These are phyloP conservation scores for Hordeum pubiflorum DNA, from an alignment of 202 grass and related monocot species.

Conservation along the genomic window DNA sequence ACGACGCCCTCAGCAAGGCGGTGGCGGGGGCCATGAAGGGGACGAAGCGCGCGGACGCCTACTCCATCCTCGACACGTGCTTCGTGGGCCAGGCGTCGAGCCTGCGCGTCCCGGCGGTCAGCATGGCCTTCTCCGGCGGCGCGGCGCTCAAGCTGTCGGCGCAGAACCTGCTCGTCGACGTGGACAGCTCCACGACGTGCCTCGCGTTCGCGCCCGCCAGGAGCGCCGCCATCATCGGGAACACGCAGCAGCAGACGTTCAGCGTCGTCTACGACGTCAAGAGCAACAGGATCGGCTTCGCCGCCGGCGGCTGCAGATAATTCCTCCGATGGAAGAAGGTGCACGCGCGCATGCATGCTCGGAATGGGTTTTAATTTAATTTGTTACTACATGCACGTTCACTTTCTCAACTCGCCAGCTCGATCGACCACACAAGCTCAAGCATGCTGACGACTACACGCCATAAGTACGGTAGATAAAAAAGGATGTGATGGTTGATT, in stretches of 20 bases:
- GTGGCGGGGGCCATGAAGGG: slow-evolving; percentile 38
- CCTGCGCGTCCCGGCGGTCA: slow-evolving; percentile 40
- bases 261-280: slow-evolving; percentile 75
- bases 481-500: background rate
- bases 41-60: slow-evolving; percentile 5
- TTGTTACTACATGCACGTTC: background rate
- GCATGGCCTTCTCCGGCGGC: slow-evolving; percentile 56
- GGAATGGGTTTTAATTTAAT: slow-evolving; percentile 1
- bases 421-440: background rate
- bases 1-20: slow-evolving; percentile 67
- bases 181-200: slow-evolving; percentile 58
- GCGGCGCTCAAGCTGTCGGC: slow-evolving; percentile 39
- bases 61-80: slow-evolving; percentile 74
- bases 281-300: slow-evolving; percentile 56
- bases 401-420: background rate
- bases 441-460: background rate
- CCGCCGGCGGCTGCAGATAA: slow-evolving; percentile 51
- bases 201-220: slow-evolving; percentile 49
- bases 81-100: slow-evolving; percentile 32
- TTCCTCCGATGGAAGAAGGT: background rate
- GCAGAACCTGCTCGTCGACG: slow-evolving; percentile 55
- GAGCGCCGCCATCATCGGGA: slow-evolving; percentile 67
- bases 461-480: background rate
- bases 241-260: slow-evolving; percentile 84
- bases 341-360: background rate